Conservation (phyloP, 1,284 basidiomycete genomes). For the Fomitiporia mediterranea region DNA sequence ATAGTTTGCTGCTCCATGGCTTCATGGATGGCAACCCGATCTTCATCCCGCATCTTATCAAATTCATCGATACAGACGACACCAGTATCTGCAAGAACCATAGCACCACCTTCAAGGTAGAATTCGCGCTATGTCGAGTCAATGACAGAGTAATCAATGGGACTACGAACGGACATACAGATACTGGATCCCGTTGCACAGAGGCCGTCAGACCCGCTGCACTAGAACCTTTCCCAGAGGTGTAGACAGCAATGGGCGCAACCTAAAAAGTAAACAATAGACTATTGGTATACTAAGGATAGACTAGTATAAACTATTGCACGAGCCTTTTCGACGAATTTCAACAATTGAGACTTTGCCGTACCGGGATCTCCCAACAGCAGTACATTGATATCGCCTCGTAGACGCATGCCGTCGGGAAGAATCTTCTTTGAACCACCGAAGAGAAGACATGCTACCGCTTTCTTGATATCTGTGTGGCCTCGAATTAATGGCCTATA, state of each 20-base stretch:
- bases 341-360: constrained; percentile 95
- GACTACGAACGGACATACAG: constrained; percentile 49
- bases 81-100: constrained; percentile 98
- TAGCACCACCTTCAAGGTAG: constrained; percentile 97
- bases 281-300: not conserved
- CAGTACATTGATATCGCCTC: constrained; percentile 98
- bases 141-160: not conserved
- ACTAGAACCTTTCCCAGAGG: constrained; percentile 96
- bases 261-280: constrained; percentile 45
- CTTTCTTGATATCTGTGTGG: constrained; percentile 96
- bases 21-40: constrained; percentile 98
- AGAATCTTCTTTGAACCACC: constrained; percentile 98
- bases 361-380: constrained; percentile 97
- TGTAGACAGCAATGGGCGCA: constrained; percentile 96
- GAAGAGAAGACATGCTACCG: constrained; percentile 91
- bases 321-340: constrained; percentile 94
- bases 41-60: constrained; percentile 99
- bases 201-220: constrained; percentile 98
- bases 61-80: constrained; percentile 99
- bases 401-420: constrained; percentile 94
- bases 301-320: not conserved
- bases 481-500: too few relatives aligned
- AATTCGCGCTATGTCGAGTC: constrained; percentile 76
- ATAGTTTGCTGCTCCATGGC: constrained; percentile 99
- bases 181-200: constrained; percentile 90